These are phyloP conservation scores for Rhizoctonia solani DNA, from an alignment of 1,284 basidiomycete species.

Conservation along the genomic window DNA sequence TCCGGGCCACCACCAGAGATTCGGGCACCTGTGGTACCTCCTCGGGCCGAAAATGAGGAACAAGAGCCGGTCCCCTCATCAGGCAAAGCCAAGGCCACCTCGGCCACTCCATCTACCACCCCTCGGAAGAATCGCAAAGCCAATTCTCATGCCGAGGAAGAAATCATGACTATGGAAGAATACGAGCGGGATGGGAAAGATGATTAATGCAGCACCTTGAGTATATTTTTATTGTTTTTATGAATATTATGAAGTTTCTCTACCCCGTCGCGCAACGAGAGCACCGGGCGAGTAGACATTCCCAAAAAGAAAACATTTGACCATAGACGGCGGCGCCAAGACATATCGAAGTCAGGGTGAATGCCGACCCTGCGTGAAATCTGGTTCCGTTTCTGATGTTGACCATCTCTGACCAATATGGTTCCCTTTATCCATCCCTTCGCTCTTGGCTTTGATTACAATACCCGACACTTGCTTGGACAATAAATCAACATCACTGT, in stretches of 20 bases:
- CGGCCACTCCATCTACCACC: background rate
- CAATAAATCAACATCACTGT: too few species aligned
- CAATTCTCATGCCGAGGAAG: constrained; percentile 1
- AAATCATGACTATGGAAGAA: constrained; percentile 22
- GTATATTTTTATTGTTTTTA: background rate
- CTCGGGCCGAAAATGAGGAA: background rate
- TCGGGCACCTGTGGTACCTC: background rate
- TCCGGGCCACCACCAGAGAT: constrained; percentile 38
- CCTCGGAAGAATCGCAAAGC: constrained; percentile 7
- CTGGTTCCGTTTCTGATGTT: too few species aligned
- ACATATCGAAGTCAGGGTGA: too few species aligned
- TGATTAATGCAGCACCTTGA: background rate
- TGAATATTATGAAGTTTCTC: background rate
- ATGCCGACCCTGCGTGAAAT: too few species aligned
- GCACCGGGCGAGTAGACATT: too few species aligned
- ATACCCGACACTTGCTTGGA: too few species aligned
- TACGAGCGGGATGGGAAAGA: constrained; percentile 20
- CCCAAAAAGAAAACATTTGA: too few species aligned
- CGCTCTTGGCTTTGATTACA: too few species aligned
- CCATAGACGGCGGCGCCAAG: too few species aligned
- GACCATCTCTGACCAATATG: too few species aligned
- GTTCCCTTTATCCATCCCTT: too few species aligned
- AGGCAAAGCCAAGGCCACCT: background rate
- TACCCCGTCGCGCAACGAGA: too few species aligned
- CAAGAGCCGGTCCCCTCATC: background rate